Base-by-base conservation (phyloP, 441 rosid species). In the Geranium incanum region DNA sequence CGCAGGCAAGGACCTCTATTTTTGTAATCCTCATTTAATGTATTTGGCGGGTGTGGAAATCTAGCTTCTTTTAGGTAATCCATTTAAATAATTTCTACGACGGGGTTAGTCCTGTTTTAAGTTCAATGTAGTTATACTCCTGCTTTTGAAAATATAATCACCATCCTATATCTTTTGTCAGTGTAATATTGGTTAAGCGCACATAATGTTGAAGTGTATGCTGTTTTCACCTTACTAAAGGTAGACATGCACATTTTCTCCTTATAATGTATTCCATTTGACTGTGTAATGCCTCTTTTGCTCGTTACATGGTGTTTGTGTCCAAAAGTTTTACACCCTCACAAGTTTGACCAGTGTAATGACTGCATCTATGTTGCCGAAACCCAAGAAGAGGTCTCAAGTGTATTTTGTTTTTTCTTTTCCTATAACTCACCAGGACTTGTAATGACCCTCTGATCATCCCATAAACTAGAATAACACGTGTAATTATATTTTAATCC, bases 1-100 rank as follows among this genome's bases (percentile, higher is more conserved):
- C 86, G 84, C 79, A 87, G 94, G 97, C 82, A 83, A 72, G 88
- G 78, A 21, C 60, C 3, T 15, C 59, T 60, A 7, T 0, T 45
- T 48, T 13, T 64, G 41, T 23, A 64, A 11, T 64, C 67, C 8
- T 28, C 18, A 33, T 64, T 64, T 64, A 33, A 64, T 63, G 28
- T 23, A 62, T 62, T 21, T 3, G 66, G n/a, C 21, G 66, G 37
- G 28, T 23, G 66, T 23, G 66, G 23, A 55, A 23, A 62, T 62
- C 6, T 23, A 23, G 36, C 36, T 62, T 23, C 37, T 62, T 4
- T 21, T 62, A n/a, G 63, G 19, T 57, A 57, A 57, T 23, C 13
- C 23, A 9, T 63, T 8, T 23, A 23, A 1, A 63, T 57, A 60
- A 23, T 60, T 19, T 19, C 36, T 64, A 28, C 12, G 67, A 28